Conservation (phyloP, 176 grass and related monocot genomes). For the Ampelocalamus luodianensis region DNA sequence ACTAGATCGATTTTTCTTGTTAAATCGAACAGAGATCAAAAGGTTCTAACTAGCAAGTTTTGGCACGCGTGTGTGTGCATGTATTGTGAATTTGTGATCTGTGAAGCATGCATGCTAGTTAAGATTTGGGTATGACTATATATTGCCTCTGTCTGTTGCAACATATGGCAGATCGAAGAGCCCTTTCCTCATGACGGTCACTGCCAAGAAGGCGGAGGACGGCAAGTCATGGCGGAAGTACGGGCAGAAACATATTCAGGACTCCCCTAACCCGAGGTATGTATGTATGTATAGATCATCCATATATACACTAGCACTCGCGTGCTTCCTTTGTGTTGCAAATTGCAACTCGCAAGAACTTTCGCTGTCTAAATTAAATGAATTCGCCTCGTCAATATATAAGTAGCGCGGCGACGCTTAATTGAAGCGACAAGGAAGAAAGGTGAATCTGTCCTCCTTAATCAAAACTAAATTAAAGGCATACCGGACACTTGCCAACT, state of each 20-base stretch:
- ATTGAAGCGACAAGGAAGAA: neutral
- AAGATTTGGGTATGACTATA: neutral
- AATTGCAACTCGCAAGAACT: neutral
- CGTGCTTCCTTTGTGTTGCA: neutral
- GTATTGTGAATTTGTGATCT: neutral
- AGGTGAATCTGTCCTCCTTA: neutral
- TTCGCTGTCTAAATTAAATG: neutral
- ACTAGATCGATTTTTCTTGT: neutral
- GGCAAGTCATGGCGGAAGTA: constrained; percentile 84
- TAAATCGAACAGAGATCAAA: constrained; percentile 13
- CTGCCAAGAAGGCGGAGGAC: constrained; percentile 34
- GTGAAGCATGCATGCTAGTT: neutral
- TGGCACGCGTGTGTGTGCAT: neutral
- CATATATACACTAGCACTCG: neutral
- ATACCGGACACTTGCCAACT: constrained; percentile 12
- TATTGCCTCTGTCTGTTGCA: neutral
- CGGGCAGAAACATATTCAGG: constrained; percentile 72
- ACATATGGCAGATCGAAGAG: constrained; percentile 57
- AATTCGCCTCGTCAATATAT: neutral
- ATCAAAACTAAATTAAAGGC: neutral
- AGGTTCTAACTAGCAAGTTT: neutral
- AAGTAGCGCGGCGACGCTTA: neutral
- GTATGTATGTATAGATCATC: neutral
- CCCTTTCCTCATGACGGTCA: constrained; percentile 43
- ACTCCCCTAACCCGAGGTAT: constrained; percentile 59